phyloP scores from a whole-genome alignment of 2,329 filamentous ascomycete species.

The Aspergillus arachidicola region DNA sequence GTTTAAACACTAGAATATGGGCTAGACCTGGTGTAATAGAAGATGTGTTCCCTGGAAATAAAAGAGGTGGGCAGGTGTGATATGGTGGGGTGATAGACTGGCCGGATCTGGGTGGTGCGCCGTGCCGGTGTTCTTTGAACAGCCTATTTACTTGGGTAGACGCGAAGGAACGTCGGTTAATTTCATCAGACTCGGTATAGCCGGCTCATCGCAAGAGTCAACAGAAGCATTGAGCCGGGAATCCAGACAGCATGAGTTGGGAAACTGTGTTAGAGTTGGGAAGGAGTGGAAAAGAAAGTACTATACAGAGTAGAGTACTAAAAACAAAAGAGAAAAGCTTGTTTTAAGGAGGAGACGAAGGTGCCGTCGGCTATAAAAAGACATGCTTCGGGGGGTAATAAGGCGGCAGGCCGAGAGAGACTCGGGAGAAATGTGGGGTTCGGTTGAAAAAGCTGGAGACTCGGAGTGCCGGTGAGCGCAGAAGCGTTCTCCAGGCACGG shows the following conservation, averaged over 20 bases:
- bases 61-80: background rate
- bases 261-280: too few species aligned
- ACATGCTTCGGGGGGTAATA: background rate
- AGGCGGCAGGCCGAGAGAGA: slow-evolving; percentile 2
- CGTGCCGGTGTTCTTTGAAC: background rate
- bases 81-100: background rate
- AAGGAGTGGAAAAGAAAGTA: background rate
- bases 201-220: background rate
- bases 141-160: background rate
- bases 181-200: background rate
- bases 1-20: too few species aligned
- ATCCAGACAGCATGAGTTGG: too few species aligned
- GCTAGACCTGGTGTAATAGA: too few species aligned
- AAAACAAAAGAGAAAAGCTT: background rate
- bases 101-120: background rate
- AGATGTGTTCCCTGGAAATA: background rate
- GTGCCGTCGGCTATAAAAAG: background rate
- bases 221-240: background rate
- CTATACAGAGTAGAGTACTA: background rate
- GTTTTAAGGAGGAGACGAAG: background rate
- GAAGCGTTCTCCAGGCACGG: background rate
- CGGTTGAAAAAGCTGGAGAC: slow-evolving; percentile 4
- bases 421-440: slow-evolving; percentile 6
- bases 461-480: background rate
- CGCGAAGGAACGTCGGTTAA: background rate